These are phyloP conservation scores for Phytophthora multivora DNA, from an alignment of 352 stramenopile species.

Conservation along the genomic window DNA sequence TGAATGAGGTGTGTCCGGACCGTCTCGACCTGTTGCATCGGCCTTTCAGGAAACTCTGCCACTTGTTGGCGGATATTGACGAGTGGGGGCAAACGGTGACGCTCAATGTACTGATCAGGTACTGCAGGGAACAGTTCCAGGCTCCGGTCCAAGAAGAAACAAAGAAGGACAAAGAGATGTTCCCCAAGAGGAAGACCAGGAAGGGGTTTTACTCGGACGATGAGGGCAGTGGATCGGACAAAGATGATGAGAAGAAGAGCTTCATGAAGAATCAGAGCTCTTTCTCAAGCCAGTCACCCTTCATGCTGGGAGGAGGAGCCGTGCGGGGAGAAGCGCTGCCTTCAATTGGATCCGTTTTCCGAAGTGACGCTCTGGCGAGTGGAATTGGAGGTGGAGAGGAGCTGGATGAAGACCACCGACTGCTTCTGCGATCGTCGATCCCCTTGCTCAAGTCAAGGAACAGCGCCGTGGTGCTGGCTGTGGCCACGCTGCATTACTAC, in stretches of 20 bases:
- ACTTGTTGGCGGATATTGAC: conserved; percentile 98
- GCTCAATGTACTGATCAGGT: conserved; percentile 94
- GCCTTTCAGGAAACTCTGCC: conserved; percentile 97
- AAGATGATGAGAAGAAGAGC: conserved; percentile 33
- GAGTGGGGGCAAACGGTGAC: conserved; percentile 98
- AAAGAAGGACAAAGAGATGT: conserved; percentile 60
- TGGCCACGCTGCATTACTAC: conserved; percentile 97
- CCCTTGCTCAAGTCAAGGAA: conserved; percentile 97
- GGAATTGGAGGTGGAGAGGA: conserved; percentile 78
- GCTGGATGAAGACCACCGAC: conserved; percentile 95
- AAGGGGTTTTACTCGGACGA: conserved; percentile 97
- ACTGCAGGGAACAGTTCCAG: conserved; percentile 96
- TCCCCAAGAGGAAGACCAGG: conserved; percentile 75
- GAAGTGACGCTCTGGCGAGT: conserved; percentile 66
- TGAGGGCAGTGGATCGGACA: conserved; percentile 88
- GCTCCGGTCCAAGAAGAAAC: conserved; percentile 65
- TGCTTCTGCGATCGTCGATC: conserved; percentile 95
- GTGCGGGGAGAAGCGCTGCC: conserved; percentile 53
- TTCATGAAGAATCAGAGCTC: conserved; percentile 26
- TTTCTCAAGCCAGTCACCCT: conserved; percentile 46
- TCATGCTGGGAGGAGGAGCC: conserved; percentile 39
- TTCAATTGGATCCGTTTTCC: conserved; percentile 79
- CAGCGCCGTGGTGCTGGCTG: conserved; percentile 95
- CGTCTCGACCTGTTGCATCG: conserved; percentile 95
- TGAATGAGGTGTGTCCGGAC: conserved; percentile 96